Evolutionary conservation across 495 filamentous ascomycete species (phyloP).

Genomic region (Aspergillus asperescens): DNA sequence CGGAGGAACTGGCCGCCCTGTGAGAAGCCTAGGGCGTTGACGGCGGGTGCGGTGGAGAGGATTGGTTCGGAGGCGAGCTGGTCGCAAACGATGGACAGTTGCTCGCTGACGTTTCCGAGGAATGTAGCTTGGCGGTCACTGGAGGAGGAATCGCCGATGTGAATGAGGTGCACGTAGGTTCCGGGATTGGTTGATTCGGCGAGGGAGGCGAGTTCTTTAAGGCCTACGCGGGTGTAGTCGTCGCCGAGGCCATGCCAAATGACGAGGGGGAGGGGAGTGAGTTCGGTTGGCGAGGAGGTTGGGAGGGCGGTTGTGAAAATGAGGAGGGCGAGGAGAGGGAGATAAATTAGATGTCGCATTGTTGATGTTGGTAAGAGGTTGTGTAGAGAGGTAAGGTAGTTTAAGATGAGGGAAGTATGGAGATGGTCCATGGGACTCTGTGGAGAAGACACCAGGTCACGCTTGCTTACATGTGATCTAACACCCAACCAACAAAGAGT

Average conservation of each 20-base stretch:
- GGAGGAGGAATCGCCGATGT: slow-evolving; percentile 58
- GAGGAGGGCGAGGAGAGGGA: slow-evolving; percentile 13
- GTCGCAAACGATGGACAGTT: slow-evolving; percentile 72
- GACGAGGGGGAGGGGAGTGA: slow-evolving; percentile 68
- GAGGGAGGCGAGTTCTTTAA: slow-evolving; percentile 59
- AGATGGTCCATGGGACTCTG: neutral
- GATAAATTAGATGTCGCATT: neutral
- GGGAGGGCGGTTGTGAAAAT: slow-evolving; percentile 18
- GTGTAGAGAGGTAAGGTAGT: neutral
- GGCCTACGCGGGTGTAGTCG: slow-evolving; percentile 67
- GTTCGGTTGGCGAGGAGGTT: slow-evolving; percentile 6
- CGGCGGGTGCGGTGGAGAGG: slow-evolving; percentile 69
- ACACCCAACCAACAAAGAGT: neutral
- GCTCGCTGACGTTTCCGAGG: slow-evolving; percentile 81
- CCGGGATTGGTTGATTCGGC: slow-evolving; percentile 70
- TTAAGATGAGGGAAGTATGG: neutral
- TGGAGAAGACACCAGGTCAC: neutral
- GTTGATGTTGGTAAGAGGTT: neutral
- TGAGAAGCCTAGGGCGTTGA: slow-evolving; percentile 91
- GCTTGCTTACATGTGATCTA: neutral
- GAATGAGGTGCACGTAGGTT: slow-evolving; percentile 78
- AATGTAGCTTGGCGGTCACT: slow-evolving; percentile 78
- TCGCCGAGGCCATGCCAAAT: slow-evolving; percentile 88
- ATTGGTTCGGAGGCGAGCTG: slow-evolving; percentile 73
- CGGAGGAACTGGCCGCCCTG: slow-evolving; percentile 96